Conservation (phyloP, 139 green algal species). For the Haematococcus lacustris region DNA sequence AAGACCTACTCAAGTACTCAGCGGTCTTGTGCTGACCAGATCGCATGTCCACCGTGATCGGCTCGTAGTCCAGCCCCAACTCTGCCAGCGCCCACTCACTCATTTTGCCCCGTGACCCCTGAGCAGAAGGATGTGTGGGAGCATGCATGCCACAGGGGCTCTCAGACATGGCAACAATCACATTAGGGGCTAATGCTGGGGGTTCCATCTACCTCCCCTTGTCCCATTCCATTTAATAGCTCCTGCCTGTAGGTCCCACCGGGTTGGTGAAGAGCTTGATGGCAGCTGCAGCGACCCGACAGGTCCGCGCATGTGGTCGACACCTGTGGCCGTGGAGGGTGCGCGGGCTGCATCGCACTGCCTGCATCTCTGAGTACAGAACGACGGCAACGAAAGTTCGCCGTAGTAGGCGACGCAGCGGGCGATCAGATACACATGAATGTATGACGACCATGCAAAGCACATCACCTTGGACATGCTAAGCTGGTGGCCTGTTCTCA, state of each 20-base stretch:
- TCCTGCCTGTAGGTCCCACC: background rate
- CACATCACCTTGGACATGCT: too few species aligned
- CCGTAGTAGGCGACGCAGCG: too few species aligned
- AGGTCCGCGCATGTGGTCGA: too few species aligned
- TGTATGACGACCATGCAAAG: too few species aligned
- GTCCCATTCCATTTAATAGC: background rate
- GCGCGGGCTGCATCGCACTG: too few species aligned
- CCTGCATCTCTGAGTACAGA: too few species aligned
- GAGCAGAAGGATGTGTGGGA: background rate
- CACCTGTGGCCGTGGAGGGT: too few species aligned
- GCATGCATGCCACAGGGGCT: background rate
- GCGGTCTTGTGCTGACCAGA: conserved; percentile 18
- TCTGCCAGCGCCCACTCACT: conserved; percentile 27
- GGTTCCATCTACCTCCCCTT: too few species aligned
- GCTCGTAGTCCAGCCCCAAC: conserved; percentile 17
- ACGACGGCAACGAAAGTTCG: too few species aligned
- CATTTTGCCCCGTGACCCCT: conserved; percentile 26
- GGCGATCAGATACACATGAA: too few species aligned
- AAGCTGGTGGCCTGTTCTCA: too few species aligned
- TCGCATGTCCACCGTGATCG: conserved; percentile 26
- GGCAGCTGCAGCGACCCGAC: background rate
- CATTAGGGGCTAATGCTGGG: too few species aligned
- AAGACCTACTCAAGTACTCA: conserved; percentile 14
- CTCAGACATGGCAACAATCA: background rate
- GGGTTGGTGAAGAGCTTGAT: conserved; percentile 42